phyloP scores from a whole-genome alignment of 352 stramenopile genomes.

The Lagenidium giganteum region DNA sequence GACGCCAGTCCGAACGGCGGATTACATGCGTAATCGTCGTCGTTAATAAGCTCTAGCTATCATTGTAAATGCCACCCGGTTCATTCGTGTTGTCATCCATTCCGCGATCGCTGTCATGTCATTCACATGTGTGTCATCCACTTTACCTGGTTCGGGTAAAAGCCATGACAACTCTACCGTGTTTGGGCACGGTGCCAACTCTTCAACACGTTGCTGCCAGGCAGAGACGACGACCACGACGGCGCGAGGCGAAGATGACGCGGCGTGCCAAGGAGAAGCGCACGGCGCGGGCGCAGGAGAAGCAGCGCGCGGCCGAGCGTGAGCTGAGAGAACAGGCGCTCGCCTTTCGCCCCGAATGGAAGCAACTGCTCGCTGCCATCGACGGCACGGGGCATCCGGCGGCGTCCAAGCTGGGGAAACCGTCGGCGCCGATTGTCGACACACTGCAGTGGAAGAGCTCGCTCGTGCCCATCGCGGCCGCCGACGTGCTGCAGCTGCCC shows the following conservation, averaged over 20 bases:
- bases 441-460: conserved; percentile 64
- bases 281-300: conserved; percentile 38
- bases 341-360: conserved; percentile 31
- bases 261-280: conserved; percentile 57
- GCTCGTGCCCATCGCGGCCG: conserved; percentile 49
- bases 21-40: too few relatives aligned
- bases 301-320: conserved; percentile 27
- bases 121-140: not conserved
- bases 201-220: too few relatives aligned
- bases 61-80: too few relatives aligned
- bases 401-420: conserved; percentile 3
- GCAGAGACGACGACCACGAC: too few relatives aligned
- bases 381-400: conserved; percentile 34
- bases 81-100: not conserved
- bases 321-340: conserved; percentile 28
- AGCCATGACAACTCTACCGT: not conserved
- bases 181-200: too few relatives aligned
- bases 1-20: too few relatives aligned
- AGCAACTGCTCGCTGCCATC: conserved; percentile 37
- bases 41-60: too few relatives aligned
- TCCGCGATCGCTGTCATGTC: not conserved
- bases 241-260: too few relatives aligned
- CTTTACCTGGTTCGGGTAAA: conserved; percentile 1
- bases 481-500: conserved; percentile 46
- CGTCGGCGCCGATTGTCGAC: conserved; percentile 29